Evolutionary conservation across 495 filamentous ascomycete genomes (phyloP), one percentile per base, ranked within the genome.

Genomic region (Penicillium malachiteum): DNA sequence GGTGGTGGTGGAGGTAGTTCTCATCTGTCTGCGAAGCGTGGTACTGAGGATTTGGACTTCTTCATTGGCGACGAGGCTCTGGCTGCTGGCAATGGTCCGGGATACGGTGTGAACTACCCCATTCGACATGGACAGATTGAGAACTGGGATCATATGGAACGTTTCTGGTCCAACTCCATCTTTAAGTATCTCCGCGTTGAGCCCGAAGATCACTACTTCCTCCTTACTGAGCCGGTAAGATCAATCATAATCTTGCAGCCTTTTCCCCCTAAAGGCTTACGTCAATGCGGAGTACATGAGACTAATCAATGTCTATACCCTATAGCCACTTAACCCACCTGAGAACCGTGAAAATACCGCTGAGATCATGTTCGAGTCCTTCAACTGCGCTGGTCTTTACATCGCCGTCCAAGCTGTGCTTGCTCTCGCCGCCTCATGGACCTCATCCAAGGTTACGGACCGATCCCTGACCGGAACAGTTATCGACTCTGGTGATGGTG

Each of bases 341-440:
- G 94, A 98, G 78, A 97, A 97, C 73, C 92, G 94, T 60, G 94
- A 98, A 71, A 97, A 97, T 71, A 97, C 94, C 17, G 94, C 94
- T 71, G 94, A 98, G 71, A 97, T 98, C 74, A 96, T 98, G 88
- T 98, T 98, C 77, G 94, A 98, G 68, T 96, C 93, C 14, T 98
- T 97, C 80, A 98, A 98, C 72, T 97, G 94, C 75, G 92, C 94
- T 52, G 94, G 94, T 72, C 87, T 98, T 38, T 98, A 98, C 75
- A 98, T 98, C 64, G 94, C 95, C 40, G 94, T 98, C 9, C 94
- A 98, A 76, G 94, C 94, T 12, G 94, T 98, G 17, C 86, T 98
- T 48, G 94, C 94, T 12, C 84, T 98, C 34, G 94, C 94, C 33
- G 94, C 94, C 7, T 97, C 93, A 13, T 98, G 95, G 94, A 97